Base-by-base conservation (phyloP, 2,329 filamentous ascomycete species). In the Trichoderma atroviride region DNA sequence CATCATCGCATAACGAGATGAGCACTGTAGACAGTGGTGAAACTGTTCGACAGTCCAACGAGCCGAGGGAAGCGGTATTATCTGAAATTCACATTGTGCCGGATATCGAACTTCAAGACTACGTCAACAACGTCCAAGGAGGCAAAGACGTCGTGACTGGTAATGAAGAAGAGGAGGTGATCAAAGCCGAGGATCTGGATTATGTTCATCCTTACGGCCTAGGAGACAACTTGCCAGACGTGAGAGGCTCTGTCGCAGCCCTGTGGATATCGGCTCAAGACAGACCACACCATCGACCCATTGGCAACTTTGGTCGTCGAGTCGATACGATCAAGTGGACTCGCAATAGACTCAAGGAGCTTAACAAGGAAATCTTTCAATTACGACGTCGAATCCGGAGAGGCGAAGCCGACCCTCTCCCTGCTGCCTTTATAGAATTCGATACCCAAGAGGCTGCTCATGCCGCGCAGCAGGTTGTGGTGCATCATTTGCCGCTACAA, bases 321-420 rank as follows among this genome's bases (percentile, higher is more conserved):
- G 94, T 97, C 19, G 96, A 99, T 81, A 96, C 94, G 0, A 97
- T 99, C 79, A 89, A 95, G 71, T 97, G 92, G 91, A 92, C 89
- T 72, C 91, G 96, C 63, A 83, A 85, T 1, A 76, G 80, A 4
- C 74, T 83, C 2, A 78, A 79, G 31, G 76, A 81, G 2, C 74
- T 83, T 16, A 83, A 82, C 58, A 70, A 76, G 0, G 77, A 80
- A 19, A 83, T 83, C 35, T 79, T 75, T 71, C 91, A 96, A 79
- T 88, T 97, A 64, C 87, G 91, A 72, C 89, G 89, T 60, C 87
- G 96, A 56, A 90, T 91, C 64, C 90, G 92, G 0, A 86, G 92
- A 70, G 90, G 93, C 35, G 86, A 92, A 50, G 88, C 85, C 57
- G 86, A 89, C 71, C 86, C 88, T 71, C 83, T 93, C 37, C 88